Percentiles rank a stretch among this genome's conserved stretches.
Conservation (phyloP, 2,329 filamentous ascomycete genomes). For the Fonsecaea nubica region DNA sequence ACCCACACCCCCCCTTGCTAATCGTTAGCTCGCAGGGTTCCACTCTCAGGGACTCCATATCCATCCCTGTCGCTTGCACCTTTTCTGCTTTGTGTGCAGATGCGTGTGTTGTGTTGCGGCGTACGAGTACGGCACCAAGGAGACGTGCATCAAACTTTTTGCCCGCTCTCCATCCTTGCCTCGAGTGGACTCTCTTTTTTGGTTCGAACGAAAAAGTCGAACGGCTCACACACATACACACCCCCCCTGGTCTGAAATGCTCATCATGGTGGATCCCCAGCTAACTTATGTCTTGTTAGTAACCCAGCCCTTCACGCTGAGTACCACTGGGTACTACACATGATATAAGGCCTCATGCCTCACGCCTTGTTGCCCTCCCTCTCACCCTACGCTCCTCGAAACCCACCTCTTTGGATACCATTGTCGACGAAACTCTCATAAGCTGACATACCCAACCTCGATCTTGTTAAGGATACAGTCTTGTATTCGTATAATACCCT, state of each 20-base stretch:
- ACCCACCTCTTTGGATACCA: conserved; percentile 7
- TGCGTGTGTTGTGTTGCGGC: conserved; percentile 8
- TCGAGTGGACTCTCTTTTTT: conserved; percentile 5
- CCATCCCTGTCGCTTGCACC: conserved; percentile 9
- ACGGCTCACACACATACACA: not conserved
- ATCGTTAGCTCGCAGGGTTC: conserved; percentile 11
- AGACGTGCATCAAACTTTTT: conserved; percentile 25
- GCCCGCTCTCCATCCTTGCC: conserved; percentile 10
- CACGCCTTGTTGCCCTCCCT: conserved; percentile 21
- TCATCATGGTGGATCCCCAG: conserved; percentile 15
- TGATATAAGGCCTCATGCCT: conserved; percentile 35
- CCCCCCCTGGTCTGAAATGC: not conserved
- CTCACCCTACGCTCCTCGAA: conserved; percentile 16
- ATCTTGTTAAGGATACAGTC: not conserved
- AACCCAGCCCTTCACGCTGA: conserved; percentile 24
- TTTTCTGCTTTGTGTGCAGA: conserved; percentile 6
- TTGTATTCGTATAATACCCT: conserved; percentile 7
- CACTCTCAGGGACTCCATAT: not conserved
- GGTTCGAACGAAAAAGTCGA: not conserved
- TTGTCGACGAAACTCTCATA: conserved; percentile 17
- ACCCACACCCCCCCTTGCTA: conserved; percentile 9
- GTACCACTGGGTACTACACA: conserved; percentile 2
- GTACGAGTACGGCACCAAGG: conserved; percentile 22
- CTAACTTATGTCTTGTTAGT: conserved; percentile 27
- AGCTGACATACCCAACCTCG: conserved; percentile 21